Percentiles rank a stretch among this genome's conserved stretches.
phyloP scores from a whole-genome alignment of 495 filamentous ascomycete genomes.

The Neurospora africana region DNA sequence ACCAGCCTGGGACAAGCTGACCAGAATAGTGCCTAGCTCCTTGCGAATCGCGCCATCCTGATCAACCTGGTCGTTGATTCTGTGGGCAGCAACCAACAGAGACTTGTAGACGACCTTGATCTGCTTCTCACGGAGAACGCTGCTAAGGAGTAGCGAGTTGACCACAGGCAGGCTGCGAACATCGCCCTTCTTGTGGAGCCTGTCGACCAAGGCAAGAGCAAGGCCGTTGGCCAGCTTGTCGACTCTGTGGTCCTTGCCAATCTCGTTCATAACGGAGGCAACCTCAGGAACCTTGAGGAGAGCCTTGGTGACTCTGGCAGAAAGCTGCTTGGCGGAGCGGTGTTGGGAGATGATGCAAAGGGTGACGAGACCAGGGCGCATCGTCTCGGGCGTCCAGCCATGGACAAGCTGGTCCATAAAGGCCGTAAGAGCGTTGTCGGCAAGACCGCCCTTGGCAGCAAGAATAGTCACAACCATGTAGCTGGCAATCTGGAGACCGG shows the following conservation, averaged over 20 bases:
- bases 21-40: constrained; percentile 51
- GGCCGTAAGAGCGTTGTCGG: constrained; percentile 60
- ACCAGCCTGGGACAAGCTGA: constrained; percentile 45
- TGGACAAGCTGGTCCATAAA: constrained; percentile 78
- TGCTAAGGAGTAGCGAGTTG: constrained; percentile 48
- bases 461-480: constrained; percentile 86
- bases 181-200: constrained; percentile 52
- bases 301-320: constrained; percentile 56
- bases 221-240: constrained; percentile 67
- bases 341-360: constrained; percentile 70
- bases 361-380: constrained; percentile 66
- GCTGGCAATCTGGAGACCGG: constrained; percentile 69
- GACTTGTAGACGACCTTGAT: constrained; percentile 50
- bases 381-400: constrained; percentile 62
- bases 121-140: constrained; percentile 52
- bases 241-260: constrained; percentile 54
- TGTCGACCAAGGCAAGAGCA: constrained; percentile 52
- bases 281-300: constrained; percentile 55
- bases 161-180: constrained; percentile 44
- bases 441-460: constrained; percentile 65
- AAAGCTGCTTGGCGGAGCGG: constrained; percentile 54
- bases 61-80: constrained; percentile 36
- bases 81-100: constrained; percentile 47
- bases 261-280: constrained; percentile 44
- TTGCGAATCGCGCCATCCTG: constrained; percentile 44